Base-by-base conservation (phyloP, 805 yeast genomes). In the Jamesozyma piceae region DNA sequence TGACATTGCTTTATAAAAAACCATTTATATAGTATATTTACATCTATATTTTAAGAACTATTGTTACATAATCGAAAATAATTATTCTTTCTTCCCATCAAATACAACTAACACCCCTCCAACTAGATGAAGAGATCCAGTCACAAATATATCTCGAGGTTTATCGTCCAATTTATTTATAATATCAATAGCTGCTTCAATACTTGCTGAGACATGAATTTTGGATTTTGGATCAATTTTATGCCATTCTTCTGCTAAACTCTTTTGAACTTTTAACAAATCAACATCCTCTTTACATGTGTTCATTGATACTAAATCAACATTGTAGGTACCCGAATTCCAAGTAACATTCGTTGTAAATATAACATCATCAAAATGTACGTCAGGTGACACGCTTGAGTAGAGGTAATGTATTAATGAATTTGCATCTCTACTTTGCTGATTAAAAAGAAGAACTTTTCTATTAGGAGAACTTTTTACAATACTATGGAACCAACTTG, bases 261-360 rank as follows among this genome's bases (percentile, higher is more conserved):
- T 70, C 38, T 80, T 80, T 64, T 92, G 99, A 19, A 92, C 87
- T 32, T 73, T 77, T 43, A 92, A 67, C n/a, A 76, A 73, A 44
- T 86, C 92, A 15, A 92, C 87, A 11, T 76, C 78, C 20, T 80
- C 84, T 49, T 80, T 74, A 2, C 92, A 82, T 3, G 81, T 84
- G 61, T 89, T 92, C 68, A 86, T 71, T 1, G 97, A 86, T 4
- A 87, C 80, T 54, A 92, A 69, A 56, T 92, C 98, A 5, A 78
- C 74, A 46, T 82, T 78, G 60, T 87, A 92, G 18, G 64, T 63
- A 2, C 96, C 97, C 3, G 78, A 69, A 0, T 86, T 71, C 92
- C 94, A 90, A 5, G 97, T 92, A 37, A 87, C 78, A 64, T 92
- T 92, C 0, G 98, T 87, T 9, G 94, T 78, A 66, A 92, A 94